Percentiles rank a stretch among this genome's conserved stretches.
These are phyloP conservation scores for Zychaea mexicana DNA, from an alignment of 371 early-diverging fungal species.

Conservation along the genomic window DNA sequence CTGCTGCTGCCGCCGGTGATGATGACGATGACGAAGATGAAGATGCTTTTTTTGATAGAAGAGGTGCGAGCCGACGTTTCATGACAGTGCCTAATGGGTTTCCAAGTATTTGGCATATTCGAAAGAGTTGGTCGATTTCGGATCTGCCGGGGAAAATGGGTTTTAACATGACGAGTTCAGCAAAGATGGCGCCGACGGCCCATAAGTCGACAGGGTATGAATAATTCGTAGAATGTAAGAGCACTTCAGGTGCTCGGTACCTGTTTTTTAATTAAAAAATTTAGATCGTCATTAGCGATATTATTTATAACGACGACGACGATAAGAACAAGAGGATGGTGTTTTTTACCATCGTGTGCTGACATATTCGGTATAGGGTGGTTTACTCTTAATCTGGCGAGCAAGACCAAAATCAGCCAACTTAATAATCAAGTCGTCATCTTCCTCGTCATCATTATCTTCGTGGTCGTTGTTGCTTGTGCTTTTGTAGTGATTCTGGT, in stretches of 20 bases:
- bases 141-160: slow-evolving; percentile 95
- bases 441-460: not conserved
- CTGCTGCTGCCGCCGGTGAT: too few relatives aligned
- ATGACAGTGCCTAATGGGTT: slow-evolving; percentile 31
- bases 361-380: slow-evolving; percentile 91
- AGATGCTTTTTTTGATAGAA: slow-evolving; percentile 13
- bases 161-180: slow-evolving; percentile 80
- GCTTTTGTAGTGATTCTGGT: too few relatives aligned
- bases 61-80: slow-evolving; percentile 11
- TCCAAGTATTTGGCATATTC: slow-evolving; percentile 71
- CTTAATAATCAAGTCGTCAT: slow-evolving; percentile 60
- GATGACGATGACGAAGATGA: not conserved
- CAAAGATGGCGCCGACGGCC: slow-evolving; percentile 95
- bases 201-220: slow-evolving; percentile 97
- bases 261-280: slow-evolving; percentile 32
- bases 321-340: not conserved
- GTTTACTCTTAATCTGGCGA: slow-evolving; percentile 77
- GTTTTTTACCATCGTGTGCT: slow-evolving; percentile 86
- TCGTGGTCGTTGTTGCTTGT: not conserved
- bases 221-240: slow-evolving; percentile 84
- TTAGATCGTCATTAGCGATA: not conserved
- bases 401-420: slow-evolving; percentile 96
- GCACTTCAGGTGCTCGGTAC: slow-evolving; percentile 98
- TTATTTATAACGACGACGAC: not conserved
- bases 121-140: slow-evolving; percentile 87